Percentiles rank a stretch among this genome's conserved stretches.
Evolutionary conservation across 2,329 filamentous ascomycete genomes (phyloP).

Genomic region (Colletotrichum siamense): DNA sequence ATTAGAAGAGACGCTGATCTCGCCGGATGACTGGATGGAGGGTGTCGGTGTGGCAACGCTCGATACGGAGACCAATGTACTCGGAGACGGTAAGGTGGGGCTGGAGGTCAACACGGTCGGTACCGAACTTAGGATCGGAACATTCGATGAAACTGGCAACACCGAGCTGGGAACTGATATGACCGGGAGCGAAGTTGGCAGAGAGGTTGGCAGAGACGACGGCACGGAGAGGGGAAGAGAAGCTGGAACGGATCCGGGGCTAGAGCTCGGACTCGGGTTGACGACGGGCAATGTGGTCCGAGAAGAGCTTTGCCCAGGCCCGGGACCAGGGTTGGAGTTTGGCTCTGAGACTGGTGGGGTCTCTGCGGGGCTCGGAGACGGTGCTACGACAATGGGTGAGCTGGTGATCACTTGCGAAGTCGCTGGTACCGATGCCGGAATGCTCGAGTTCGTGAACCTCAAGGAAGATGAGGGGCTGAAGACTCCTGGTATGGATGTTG

Average conservation of each 20-base stretch:
- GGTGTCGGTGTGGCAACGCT: not conserved
- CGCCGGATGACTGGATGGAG: not conserved
- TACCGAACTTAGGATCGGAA: not conserved
- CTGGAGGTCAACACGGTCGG: not conserved
- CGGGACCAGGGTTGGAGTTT: not conserved
- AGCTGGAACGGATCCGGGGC: not conserved
- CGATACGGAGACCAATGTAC: not conserved
- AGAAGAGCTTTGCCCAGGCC: not conserved
- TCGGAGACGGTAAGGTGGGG: not conserved
- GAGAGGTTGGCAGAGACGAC: not conserved
- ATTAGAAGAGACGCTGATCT: not conserved
- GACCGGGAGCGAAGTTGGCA: not conserved
- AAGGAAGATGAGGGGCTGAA: not conserved
- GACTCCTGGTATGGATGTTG: not conserved
- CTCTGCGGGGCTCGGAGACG: not conserved
- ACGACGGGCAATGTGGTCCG: not conserved
- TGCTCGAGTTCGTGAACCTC: not conserved
- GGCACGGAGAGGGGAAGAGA: not conserved
- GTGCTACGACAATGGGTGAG: not conserved
- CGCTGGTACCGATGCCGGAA: not conserved
- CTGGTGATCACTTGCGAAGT: not conserved
- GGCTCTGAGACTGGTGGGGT: not conserved
- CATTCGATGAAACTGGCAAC: not conserved
- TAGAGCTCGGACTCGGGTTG: not conserved
- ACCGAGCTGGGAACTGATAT: not conserved